phyloP scores from a whole-genome alignment of 192 early-diverging fungal genomes.

The Coemansia furcata region DNA sequence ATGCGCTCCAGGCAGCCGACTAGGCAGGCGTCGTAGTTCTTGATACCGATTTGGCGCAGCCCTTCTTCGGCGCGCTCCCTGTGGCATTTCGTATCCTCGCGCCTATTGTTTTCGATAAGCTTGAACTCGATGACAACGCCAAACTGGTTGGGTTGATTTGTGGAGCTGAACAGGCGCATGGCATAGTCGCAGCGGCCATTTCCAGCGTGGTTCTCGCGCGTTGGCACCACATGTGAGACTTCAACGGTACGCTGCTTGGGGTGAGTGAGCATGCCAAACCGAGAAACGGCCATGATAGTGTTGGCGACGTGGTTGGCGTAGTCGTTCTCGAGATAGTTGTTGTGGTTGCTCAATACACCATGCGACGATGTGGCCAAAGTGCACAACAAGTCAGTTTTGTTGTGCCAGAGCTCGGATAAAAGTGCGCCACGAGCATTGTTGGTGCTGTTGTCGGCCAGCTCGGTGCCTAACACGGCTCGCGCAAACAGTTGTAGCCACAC shows the following conservation, averaged over 20 bases:
- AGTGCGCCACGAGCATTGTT: conserved; percentile 21
- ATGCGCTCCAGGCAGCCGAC: conserved; percentile 12
- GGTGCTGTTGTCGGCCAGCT: conserved; percentile 20
- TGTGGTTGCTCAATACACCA: conserved; percentile 42
- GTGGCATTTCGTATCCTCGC: neutral
- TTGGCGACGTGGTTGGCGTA: conserved; percentile 45
- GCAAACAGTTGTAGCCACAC: conserved; percentile 25
- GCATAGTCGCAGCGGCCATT: conserved; percentile 22
- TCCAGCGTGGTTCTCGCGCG: conserved; percentile 18
- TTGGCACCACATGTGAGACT: conserved; percentile 15
- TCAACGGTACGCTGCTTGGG: conserved; percentile 21
- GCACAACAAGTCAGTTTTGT: conserved; percentile 20
- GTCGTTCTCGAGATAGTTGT: conserved; percentile 26
- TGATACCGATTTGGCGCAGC: neutral
- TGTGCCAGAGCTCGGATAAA: conserved; percentile 20
- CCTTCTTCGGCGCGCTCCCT: conserved; percentile 1
- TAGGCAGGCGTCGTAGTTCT: conserved; percentile 8
- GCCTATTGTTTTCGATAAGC: neutral
- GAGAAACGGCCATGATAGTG: conserved; percentile 27
- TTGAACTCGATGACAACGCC: conserved; percentile 15
- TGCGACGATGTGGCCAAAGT: conserved; percentile 24
- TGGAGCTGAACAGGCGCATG: conserved; percentile 18
- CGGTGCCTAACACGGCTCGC: conserved; percentile 22
- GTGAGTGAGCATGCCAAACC: conserved; percentile 33
- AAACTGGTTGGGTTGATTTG: conserved; percentile 14